phyloP scores from a whole-genome alignment of 208 protist species.

The Acanthamoeba lenticulata region DNA sequence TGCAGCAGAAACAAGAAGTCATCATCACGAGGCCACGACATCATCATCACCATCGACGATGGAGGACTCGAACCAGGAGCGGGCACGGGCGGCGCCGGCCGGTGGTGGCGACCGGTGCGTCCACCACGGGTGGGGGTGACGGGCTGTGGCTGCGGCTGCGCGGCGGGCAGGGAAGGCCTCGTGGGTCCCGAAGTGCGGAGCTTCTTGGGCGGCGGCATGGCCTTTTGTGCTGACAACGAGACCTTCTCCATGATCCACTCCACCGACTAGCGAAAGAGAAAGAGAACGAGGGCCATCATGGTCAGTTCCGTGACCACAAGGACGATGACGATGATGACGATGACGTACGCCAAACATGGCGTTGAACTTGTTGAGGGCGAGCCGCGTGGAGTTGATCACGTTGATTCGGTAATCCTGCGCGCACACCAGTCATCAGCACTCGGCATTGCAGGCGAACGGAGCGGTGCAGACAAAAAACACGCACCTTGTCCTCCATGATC shows the following conservation, averaged over 20 bases:
- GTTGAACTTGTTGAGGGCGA: constrained; percentile 45
- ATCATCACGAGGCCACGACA: background rate
- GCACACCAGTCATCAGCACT: background rate
- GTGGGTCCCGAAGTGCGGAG: background rate
- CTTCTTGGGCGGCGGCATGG: background rate
- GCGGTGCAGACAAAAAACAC: background rate
- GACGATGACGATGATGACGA: background rate
- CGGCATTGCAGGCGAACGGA: background rate
- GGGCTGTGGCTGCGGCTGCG: too few species aligned
- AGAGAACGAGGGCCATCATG: background rate
- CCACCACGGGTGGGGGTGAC: too few species aligned
- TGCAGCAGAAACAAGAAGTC: background rate
- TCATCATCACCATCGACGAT: background rate
- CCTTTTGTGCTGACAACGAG: background rate
- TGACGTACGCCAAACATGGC: constrained; percentile 17
- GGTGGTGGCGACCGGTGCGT: background rate
- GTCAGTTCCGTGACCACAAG: background rate
- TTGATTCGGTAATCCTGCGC: constrained; percentile 19
- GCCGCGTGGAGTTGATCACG: constrained; percentile 7
- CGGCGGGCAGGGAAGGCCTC: background rate
- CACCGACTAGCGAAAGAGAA: background rate
- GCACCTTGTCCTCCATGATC: constrained; percentile 41
- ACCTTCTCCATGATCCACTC: constrained; percentile 37
- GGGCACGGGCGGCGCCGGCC: background rate
- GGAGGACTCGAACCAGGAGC: background rate